Evolutionary conservation across 345 rosid genomes (phyloP).

Genomic region (Aquilaria yunnanensis): DNA sequence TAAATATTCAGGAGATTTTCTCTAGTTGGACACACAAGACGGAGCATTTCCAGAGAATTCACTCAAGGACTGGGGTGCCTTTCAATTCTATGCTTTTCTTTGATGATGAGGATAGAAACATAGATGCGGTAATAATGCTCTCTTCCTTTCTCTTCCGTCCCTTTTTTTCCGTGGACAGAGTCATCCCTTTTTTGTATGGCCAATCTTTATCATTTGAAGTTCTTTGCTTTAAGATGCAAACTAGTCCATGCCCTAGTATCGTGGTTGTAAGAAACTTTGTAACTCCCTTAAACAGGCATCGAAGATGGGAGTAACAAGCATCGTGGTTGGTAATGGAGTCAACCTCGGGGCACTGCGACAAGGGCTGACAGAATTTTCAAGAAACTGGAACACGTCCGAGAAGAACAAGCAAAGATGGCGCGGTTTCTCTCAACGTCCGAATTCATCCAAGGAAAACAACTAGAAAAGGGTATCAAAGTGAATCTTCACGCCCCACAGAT

Average conservation of each 20-base stretch:
- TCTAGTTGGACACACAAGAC: conserved; percentile 76
- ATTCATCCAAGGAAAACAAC: conserved; percentile 34
- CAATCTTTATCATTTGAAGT: not conserved
- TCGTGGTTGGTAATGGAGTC: conserved; percentile 57
- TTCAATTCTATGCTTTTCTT: conserved; percentile 70
- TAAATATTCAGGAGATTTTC: conserved; percentile 54
- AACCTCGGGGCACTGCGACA: conserved; percentile 70
- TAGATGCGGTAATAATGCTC: conserved; percentile 38
- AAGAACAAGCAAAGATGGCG: conserved; percentile 65
- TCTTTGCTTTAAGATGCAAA: no score
- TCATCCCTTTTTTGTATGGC: no score
- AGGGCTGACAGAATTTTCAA: conserved; percentile 61
- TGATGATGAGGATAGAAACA: conserved; percentile 75
- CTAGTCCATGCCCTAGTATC: no score
- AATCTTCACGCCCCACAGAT: no score
- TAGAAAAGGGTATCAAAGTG: conserved; percentile 16
- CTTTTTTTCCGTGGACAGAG: no score
- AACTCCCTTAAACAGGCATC: conserved; percentile 39
- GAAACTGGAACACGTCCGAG: conserved; percentile 37
- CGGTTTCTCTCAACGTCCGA: conserved; percentile 44
- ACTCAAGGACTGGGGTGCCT: conserved; percentile 60
- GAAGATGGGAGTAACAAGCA: conserved; percentile 76
- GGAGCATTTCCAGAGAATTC: conserved; percentile 78
- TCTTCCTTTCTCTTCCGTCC: not conserved
- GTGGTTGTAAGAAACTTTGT: not conserved